Percentiles rank a stretch among this genome's conserved stretches.
phyloP scores from a whole-genome alignment of 257 asterid species.

The Salvia hispanica region DNA sequence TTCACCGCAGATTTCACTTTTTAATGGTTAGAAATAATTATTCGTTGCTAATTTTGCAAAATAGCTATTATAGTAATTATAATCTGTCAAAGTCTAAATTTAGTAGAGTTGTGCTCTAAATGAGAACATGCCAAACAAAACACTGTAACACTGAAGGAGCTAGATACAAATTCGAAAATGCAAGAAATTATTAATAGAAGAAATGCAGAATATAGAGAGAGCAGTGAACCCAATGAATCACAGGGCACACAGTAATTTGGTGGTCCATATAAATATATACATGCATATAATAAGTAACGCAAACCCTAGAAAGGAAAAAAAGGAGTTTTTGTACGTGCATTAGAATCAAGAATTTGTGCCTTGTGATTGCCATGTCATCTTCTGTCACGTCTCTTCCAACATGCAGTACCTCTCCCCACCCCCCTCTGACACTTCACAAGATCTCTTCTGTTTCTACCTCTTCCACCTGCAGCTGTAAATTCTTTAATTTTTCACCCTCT shows the following conservation, averaged over 20 bases:
- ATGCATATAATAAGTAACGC: slow-evolving; percentile 1
- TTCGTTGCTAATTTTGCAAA: no score
- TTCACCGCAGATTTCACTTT: no score
- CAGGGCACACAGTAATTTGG: slow-evolving; percentile 39
- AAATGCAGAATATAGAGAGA: slow-evolving; percentile 25
- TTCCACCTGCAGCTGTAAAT: not conserved
- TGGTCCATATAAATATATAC: slow-evolving; percentile 35
- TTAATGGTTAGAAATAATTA: no score
- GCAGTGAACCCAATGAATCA: slow-evolving; percentile 41
- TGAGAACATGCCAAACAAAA: no score
- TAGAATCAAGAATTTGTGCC: slow-evolving; percentile 35
- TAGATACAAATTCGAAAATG: not conserved
- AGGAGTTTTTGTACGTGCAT: slow-evolving; percentile 44
- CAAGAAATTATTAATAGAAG: slow-evolving; percentile 7
- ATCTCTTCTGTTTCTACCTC: slow-evolving; percentile 47
- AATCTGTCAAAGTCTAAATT: no score
- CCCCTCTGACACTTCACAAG: slow-evolving; percentile 82
- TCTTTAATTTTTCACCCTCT: not conserved
- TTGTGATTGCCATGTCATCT: slow-evolving; percentile 53
- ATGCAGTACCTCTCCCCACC: slow-evolving; percentile 29
- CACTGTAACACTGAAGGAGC: no score
- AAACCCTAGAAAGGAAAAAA: slow-evolving; percentile 28
- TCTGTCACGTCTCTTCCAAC: slow-evolving; percentile 64
- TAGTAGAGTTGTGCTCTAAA: no score
- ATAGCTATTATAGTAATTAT: no score